Base-by-base conservation (phyloP, 306 rosid species). In the Senna tora region DNA sequence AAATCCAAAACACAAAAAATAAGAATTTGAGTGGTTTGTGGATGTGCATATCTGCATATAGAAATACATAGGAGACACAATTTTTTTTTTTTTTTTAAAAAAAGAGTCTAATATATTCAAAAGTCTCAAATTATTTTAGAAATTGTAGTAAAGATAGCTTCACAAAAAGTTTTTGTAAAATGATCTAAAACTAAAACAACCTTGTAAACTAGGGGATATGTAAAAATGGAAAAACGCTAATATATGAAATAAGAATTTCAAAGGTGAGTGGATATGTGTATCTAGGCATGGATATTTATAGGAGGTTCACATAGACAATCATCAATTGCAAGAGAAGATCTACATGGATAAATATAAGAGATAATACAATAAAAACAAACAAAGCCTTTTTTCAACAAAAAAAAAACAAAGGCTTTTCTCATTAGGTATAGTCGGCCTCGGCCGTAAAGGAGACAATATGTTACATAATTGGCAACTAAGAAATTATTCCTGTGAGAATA, bases 91-190 rank as follows among this genome's bases (percentile, higher is more conserved):
- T n/a, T n/a, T n/a, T n/a, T n/a, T n/a, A n/a, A n/a, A n/a, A n/a
- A n/a, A n/a, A n/a, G n/a, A n/a, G n/a, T n/a, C 30, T 25, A 36
- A 36, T 36, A 36, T 36, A 36, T 36, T 36, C 1, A 36, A 36
- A 36, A 36, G 0, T 7, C 39, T 25, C 30, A 25, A 36, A 36
- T 36, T 36, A 57, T 28, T 30, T 9, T 22, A 54, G 45, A 66
- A 60, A 59, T 20, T 62, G 67, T 13, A 68, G 68, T 45, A 74
- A 68, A 79, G 68, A 62, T 16, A 0, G 19, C 57, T 9, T 9
- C 17, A 46, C 2, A 10, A 41, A 39, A 41, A 7, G 0, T 36
- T 36, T 36, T 36, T 9, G 2, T 12, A 2, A 13, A 13, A 43
- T 2, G 49, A 43, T 13, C 16, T 12, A 43, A 2, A 43, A 43